These are phyloP conservation scores for Teunomyces funiuensis DNA, from an alignment of 805 yeast genomes.

Conservation along the genomic window DNA sequence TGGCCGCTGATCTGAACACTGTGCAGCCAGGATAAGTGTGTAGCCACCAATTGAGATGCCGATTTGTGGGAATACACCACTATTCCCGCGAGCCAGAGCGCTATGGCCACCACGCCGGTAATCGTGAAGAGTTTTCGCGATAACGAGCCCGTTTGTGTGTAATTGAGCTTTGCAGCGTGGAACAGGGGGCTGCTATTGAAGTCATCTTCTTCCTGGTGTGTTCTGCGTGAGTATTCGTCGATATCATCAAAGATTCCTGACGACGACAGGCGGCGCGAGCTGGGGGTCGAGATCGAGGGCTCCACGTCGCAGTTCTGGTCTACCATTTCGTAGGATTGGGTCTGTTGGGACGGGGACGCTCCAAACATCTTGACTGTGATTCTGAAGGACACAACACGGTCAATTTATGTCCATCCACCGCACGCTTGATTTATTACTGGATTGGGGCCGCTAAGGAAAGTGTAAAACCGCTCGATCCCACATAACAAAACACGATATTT, in stretches of 20 bases:
- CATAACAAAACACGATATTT: no score
- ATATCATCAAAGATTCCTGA: conserved; percentile 34
- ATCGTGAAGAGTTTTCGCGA: conserved; percentile 7
- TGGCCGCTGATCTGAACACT: conserved; percentile 23
- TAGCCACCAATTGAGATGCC: conserved; percentile 16
- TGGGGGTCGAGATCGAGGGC: neutral
- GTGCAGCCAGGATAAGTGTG: conserved; percentile 23
- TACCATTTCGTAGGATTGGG: conserved; percentile 22
- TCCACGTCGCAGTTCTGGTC: conserved; percentile 11
- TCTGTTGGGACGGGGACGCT: conserved; percentile 6
- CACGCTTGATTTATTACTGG: neutral
- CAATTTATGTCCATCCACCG: neutral
- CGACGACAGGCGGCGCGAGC: conserved; percentile 9
- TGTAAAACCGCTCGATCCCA: no score
- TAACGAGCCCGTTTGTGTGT: conserved; percentile 13
- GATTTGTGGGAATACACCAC: conserved; percentile 27
- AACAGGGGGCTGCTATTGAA: conserved; percentile 24
- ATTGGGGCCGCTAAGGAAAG: conserved; percentile 1
- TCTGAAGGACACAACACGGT: neutral
- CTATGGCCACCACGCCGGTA: conserved; percentile 7
- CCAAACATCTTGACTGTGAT: conserved; percentile 3
- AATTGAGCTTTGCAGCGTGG: conserved; percentile 21
- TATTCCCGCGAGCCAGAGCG: conserved; percentile 28
- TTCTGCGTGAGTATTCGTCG: conserved; percentile 15
- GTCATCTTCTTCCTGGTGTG: conserved; percentile 15